Evolutionary conservation across 768 basidiomycete species (phyloP).

Genomic region (Russula virescens): DNA sequence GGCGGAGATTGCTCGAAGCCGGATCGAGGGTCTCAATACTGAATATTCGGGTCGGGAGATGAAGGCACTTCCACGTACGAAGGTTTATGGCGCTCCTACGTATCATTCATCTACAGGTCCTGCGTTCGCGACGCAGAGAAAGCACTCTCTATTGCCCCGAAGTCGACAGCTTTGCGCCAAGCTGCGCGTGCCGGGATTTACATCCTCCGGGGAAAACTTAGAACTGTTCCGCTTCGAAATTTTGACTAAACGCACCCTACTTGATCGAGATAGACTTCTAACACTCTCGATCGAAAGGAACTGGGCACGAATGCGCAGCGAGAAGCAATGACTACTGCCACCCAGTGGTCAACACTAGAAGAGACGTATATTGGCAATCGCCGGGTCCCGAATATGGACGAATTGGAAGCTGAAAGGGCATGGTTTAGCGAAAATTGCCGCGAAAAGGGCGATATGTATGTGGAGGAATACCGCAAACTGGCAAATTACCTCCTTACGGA

Average conservation of each 20-base stretch:
- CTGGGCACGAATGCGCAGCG: neutral
- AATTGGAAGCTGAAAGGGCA: constrained; percentile 23
- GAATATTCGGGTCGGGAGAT: constrained; percentile 5
- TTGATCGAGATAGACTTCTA: neutral
- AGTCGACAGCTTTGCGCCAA: constrained; percentile 30
- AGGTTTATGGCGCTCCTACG: constrained; percentile 25
- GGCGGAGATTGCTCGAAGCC: constrained; percentile 30
- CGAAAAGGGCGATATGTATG: constrained; percentile 23
- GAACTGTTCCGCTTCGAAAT: constrained; percentile 28
- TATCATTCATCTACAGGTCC: constrained; percentile 27
- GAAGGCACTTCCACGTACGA: constrained; percentile 12
- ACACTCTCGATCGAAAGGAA: neutral
- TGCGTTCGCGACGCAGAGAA: constrained; percentile 29
- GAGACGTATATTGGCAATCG: constrained; percentile 27
- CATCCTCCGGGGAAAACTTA: constrained; percentile 27
- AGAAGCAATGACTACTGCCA: neutral
- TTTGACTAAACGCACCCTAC: constrained; percentile 14
- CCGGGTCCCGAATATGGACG: constrained; percentile 12
- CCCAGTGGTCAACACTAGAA: neutral
- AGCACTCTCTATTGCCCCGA: constrained; percentile 24
- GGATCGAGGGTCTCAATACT: constrained; percentile 22
- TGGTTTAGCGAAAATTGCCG: constrained; percentile 30
- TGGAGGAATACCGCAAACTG: constrained; percentile 25
- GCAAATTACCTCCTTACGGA: constrained; percentile 23
- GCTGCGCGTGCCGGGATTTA: constrained; percentile 25